Conservation (phyloP, 1,139 yeast species). For the Blastobotrys illinoisensis region DNA sequence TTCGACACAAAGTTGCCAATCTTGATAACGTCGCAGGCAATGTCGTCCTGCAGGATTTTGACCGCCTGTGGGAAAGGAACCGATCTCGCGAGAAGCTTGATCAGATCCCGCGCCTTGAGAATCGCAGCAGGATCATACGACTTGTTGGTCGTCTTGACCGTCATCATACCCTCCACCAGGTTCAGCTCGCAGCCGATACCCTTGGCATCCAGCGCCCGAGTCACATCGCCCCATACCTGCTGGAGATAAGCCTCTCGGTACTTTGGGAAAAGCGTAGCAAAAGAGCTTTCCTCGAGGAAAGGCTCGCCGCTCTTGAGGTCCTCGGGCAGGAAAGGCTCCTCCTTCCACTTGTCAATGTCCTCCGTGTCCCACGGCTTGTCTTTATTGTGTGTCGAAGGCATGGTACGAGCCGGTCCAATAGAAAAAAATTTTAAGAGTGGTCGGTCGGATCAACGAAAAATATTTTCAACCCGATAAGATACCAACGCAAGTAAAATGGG, state of each 20-base stretch:
- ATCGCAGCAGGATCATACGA: conserved; percentile 94
- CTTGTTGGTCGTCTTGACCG: conserved; percentile 91
- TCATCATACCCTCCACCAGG: conserved; percentile 95
- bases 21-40: conserved; percentile 94
- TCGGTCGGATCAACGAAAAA: conserved; percentile 4
- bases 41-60: conserved; percentile 82
- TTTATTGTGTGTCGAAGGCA: conserved; percentile 89
- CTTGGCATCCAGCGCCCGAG: conserved; percentile 66
- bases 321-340: conserved; percentile 84
- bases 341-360: conserved; percentile 89
- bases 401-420: conserved; percentile 25
- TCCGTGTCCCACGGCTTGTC: conserved; percentile 99
- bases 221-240: conserved; percentile 90
- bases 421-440: conserved; percentile 1
- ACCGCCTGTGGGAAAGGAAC: conserved; percentile 97
- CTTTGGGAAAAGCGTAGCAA: conserved; percentile 93
- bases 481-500: not conserved
- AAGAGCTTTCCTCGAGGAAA: conserved; percentile 90
- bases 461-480: conserved; percentile 7
- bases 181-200: conserved; percentile 78
- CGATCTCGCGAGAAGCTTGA: conserved; percentile 88
- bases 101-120: conserved; percentile 89
- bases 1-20: conserved; percentile 85
- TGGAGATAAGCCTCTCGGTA: conserved; percentile 88
- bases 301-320: conserved; percentile 82